A percentile compares a stretch with the other conserved stretches of the same genome.
These are phyloP conservation scores for Hymenoscyphus occultus DNA, from an alignment of 2,329 filamentous ascomycete genomes.

Conservation along the genomic window DNA sequence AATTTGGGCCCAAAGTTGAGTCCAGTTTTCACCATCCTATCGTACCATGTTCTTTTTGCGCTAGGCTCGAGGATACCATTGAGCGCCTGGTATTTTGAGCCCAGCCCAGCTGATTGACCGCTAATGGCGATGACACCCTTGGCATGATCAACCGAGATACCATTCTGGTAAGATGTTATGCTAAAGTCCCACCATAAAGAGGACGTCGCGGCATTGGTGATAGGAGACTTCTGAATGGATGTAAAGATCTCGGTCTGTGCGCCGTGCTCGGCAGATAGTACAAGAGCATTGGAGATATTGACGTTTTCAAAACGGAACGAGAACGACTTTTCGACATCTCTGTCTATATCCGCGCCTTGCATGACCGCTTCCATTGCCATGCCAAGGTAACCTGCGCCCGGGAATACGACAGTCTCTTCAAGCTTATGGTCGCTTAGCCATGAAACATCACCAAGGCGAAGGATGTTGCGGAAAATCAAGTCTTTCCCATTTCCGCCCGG, in stretches of 20 bases:
- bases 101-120: background rate
- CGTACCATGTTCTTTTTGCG: background rate
- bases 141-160: constrained; percentile 13
- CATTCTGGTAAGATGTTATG: constrained; percentile 30
- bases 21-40: background rate
- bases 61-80: background rate
- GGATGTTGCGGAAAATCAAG: constrained; percentile 43
- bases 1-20: constrained; percentile 12
- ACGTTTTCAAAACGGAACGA: background rate
- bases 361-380: constrained; percentile 22
- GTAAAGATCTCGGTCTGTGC: background rate
- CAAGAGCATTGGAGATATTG: background rate
- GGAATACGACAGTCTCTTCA: constrained; percentile 45
- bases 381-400: constrained; percentile 40
- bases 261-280: background rate
- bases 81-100: background rate
- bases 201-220: background rate
- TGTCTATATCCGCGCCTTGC: background rate
- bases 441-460: constrained; percentile 48
- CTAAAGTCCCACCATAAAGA: constrained; percentile 30
- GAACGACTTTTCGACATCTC: background rate
- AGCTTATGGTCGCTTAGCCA: constrained; percentile 52
- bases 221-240: background rate
- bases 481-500: constrained; percentile 12
- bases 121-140: background rate